phyloP scores from a whole-genome alignment of 208 protist species.

The Zelonia costaricensis region DNA sequence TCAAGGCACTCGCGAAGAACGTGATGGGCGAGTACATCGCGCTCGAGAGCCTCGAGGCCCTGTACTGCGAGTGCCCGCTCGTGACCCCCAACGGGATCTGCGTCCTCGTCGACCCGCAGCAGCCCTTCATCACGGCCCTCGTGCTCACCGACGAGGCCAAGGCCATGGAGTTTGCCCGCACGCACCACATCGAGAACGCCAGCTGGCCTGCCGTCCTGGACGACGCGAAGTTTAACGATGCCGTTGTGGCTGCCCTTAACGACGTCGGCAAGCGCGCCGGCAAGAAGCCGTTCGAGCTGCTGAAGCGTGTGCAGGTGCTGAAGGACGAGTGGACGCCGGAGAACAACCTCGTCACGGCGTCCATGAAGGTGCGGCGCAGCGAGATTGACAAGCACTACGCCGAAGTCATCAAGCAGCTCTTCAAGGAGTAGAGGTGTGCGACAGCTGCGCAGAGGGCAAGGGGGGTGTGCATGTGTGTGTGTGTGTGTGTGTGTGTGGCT shows the following conservation, averaged over 20 bases:
- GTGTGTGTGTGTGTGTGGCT: neutral
- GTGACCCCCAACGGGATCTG: constrained; percentile 63
- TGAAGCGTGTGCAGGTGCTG: constrained; percentile 57
- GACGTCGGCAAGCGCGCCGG: constrained; percentile 45
- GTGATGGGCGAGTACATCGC: constrained; percentile 90
- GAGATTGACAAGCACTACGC: constrained; percentile 68
- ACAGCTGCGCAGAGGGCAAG: neutral
- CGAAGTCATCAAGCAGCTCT: constrained; percentile 61
- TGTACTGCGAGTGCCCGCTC: constrained; percentile 64
- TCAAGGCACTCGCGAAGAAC: constrained; percentile 92
- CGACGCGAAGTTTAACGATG: constrained; percentile 31
- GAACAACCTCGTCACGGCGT: constrained; percentile 79
- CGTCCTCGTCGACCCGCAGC: constrained; percentile 60
- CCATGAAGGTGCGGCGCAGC: constrained; percentile 75
- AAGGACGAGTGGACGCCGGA: constrained; percentile 85
- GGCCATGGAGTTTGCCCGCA: constrained; percentile 45
- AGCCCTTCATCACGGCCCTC: constrained; percentile 61
- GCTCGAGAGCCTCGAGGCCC: constrained; percentile 71
- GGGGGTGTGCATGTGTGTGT: neutral
- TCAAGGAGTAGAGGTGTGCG: constrained; percentile 31
- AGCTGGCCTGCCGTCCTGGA: constrained; percentile 42
- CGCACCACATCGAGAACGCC: constrained; percentile 28
- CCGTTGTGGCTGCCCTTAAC: constrained; percentile 29
- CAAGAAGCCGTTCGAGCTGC: constrained; percentile 71
- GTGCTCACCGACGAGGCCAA: constrained; percentile 68